Conservation (phyloP, 2,329 filamentous ascomycete species). For the Peltaster fructicola region DNA sequence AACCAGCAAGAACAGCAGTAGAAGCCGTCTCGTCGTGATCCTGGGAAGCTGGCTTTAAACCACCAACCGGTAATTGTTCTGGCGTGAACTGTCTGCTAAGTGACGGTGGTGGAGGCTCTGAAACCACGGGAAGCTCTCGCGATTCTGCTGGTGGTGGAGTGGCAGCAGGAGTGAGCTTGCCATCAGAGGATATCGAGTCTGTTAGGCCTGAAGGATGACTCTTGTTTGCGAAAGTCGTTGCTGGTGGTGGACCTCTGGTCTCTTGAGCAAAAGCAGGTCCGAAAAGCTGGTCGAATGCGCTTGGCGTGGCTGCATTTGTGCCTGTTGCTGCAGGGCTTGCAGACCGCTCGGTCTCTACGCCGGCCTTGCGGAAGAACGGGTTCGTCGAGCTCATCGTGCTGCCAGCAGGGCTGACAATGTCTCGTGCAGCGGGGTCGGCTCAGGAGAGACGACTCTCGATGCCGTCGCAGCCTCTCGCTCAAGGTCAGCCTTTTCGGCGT, state of each 20-base stretch:
- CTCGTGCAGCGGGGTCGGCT: conserved; percentile 7
- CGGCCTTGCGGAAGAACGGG: conserved; percentile 66
- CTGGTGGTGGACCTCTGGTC: conserved; percentile 14
- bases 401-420: conserved; percentile 7
- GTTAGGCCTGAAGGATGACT: too few relatives aligned
- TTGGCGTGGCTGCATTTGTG: conserved; percentile 15
- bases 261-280: conserved; percentile 22
- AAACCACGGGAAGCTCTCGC: conserved; percentile 35
- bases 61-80: conserved; percentile 52
- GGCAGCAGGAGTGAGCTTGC: conserved; percentile 24
- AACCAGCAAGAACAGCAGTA: too few relatives aligned
- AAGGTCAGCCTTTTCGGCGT: conserved; percentile 58
- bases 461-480: conserved; percentile 29
- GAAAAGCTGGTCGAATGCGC: conserved; percentile 21
- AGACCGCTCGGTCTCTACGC: conserved; percentile 9
- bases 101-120: conserved; percentile 46
- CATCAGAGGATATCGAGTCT: too few relatives aligned
- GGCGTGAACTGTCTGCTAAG: conserved; percentile 65
- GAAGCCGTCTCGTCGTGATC: conserved; percentile 63
- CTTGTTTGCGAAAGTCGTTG: conserved; percentile 18
- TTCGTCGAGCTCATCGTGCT: conserved; percentile 47
- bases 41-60: conserved; percentile 26
- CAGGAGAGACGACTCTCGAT: conserved; percentile 7
- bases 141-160: conserved; percentile 25
- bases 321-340: conserved; percentile 8